phyloP scores from a whole-genome alignment of 495 filamentous ascomycete genomes.

The Corynascus novoguineensis region DNA sequence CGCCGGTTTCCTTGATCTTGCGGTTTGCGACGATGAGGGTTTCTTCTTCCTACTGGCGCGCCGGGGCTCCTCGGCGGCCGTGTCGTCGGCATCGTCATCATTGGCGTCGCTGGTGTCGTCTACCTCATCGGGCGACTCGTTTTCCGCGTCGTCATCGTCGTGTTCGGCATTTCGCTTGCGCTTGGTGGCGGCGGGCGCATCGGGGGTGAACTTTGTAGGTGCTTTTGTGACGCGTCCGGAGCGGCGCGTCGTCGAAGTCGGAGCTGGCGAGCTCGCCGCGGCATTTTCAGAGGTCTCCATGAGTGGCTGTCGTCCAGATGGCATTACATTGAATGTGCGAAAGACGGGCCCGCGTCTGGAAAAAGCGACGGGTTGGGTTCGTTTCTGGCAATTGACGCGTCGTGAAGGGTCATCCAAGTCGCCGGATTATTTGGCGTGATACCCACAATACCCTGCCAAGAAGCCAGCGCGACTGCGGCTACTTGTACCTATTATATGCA shows the following conservation, averaged over 20 bases:
- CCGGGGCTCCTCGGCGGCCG: slow-evolving; percentile 40
- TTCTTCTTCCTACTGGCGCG: slow-evolving; percentile 26
- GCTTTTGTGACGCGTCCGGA: slow-evolving; percentile 76
- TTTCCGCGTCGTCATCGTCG: slow-evolving; percentile 47
- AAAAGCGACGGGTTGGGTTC: slow-evolving; percentile 6
- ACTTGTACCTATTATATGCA: slow-evolving; percentile 23
- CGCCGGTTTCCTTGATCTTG: slow-evolving; percentile 51
- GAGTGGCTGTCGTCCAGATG: slow-evolving; percentile 30
- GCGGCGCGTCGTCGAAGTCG: slow-evolving; percentile 54
- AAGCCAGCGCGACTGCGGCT: too few species aligned
- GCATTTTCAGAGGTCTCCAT: slow-evolving; percentile 54
- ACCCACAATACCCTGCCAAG: background rate
- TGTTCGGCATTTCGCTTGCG: slow-evolving; percentile 50
- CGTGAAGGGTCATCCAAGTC: slow-evolving; percentile 17
- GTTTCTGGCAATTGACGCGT: slow-evolving; percentile 34
- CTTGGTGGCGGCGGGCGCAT: slow-evolving; percentile 43
- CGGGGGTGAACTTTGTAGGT: slow-evolving; percentile 59
- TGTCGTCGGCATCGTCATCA: slow-evolving; percentile 39
- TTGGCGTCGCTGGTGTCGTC: slow-evolving; percentile 46
- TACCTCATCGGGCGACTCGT: slow-evolving; percentile 51
- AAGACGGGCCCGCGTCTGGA: slow-evolving; percentile 8
- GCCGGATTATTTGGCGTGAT: slow-evolving; percentile 32
- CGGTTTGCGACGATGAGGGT: slow-evolving; percentile 34
- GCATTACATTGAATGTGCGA: slow-evolving; percentile 32
- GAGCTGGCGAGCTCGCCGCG: slow-evolving; percentile 48